Base-by-base conservation (phyloP, 2,329 filamentous ascomycete species). In the Orbilia javanica region DNA sequence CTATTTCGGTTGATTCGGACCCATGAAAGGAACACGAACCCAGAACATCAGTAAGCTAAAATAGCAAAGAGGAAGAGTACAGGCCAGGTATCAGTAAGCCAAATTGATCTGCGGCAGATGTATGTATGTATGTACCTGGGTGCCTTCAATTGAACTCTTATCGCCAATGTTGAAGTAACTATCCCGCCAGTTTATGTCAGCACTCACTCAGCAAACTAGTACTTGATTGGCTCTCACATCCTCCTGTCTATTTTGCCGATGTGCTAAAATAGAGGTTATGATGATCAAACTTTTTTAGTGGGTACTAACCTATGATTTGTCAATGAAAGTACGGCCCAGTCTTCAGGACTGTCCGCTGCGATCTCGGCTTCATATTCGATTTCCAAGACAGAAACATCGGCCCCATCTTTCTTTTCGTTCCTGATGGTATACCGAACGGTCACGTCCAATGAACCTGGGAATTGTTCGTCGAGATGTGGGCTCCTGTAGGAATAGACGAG, bases 281-380 rank as follows among this genome's bases (percentile, higher is more conserved):
- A 34, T 7, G 20, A 55, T 29, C 1, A n/a, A 60, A n/a, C n/a
- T 39, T 25, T 25, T 13, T n/a, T 20, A 53, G 15, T 11, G 53
- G 20, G 44, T 4, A 50, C 86, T 81, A 84, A 93, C 92, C 93
- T 96, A 86, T 99, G 95, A 86, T 98, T 99, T 62, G 96, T 98
- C 85, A 98, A 88, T 85, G 94, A 96, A 83, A 98, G 89, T 48
- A 90, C 90, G 0, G 73, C 73, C 73, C 73, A 77, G n/a, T 66
- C 66, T 46, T 62, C 66, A 29, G 73, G 50, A 34, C 73, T 77
- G 27, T 77, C 66, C 27, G 39, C 57, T 2, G 93, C 87, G 55
- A 98, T 87, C 84, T 93, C 90, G 20, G 92, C 94, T 86, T 97
- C 92, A 83, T 96, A 98, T 84, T 98, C 96, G 62, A 96, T 92